Base-by-base conservation (phyloP, 352 stramenopile genomes). In the Phytophthora melonis region DNA sequence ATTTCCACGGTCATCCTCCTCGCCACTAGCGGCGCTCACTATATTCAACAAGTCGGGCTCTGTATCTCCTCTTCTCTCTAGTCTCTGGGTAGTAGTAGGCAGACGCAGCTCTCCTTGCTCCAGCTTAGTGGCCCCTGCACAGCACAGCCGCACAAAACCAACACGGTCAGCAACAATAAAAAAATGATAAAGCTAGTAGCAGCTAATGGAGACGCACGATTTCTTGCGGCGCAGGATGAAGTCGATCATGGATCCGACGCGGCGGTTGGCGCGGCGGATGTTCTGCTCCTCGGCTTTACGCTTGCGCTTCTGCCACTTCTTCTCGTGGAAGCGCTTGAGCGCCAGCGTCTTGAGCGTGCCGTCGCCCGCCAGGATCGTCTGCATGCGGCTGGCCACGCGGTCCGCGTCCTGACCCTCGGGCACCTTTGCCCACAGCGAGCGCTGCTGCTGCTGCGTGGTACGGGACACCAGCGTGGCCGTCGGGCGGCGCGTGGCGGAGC, bases 181-280 rank as follows among this genome's bases (percentile, higher is more conserved):
- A 2, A 25, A 21, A 36, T 30, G 21, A 52, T 13, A 27, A 19
- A n/a, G n/a, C 4, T 32, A 60, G 13, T 7, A 25, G 5, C 30
- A 34, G 23, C 8, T 14, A 10, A 9, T 14, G 66, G 13, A 47
- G n/a, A 89, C 86, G 80, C 76, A 94, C 86, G 82, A 75, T 80
- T 93, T 92, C 79, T 92, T 93, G 80, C 87, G 83, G 58, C 82
- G 80, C 73, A 95, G 77, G 72, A 95, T 93, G 65, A 93, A 93
- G 72, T 94, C 78, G 63, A 96, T 94, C 84, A 94, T 93, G 69
- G 84, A 93, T 9, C 87, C 89, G 59, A 96, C 88, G 59, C 82
- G 84, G 59, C 85, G 85, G 76, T 96, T 96, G 27, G 83, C 86
- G 69, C 91, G 86, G 66, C 89, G 89, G 70, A 96, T 96, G 50